phyloP scores from a whole-genome alignment of 2,329 filamentous ascomycete genomes.

The Fusarium camptoceras region DNA sequence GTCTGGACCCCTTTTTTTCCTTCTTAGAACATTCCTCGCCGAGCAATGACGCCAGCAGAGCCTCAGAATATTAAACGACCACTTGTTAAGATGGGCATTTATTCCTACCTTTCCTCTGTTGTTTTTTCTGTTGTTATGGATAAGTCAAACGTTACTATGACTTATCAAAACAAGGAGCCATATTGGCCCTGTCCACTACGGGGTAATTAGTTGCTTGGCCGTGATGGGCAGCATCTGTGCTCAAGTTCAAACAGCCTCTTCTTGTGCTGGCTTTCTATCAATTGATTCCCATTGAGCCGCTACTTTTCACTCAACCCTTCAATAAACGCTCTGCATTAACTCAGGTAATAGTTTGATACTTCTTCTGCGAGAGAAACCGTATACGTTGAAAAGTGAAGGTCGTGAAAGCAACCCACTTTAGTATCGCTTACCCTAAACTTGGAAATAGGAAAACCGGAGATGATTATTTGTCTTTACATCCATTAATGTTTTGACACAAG shows the following conservation, averaged over 20 bases:
- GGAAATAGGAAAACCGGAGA: background rate
- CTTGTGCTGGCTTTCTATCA: background rate
- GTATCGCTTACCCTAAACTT: background rate
- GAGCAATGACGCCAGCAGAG: background rate
- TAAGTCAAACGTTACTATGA: background rate
- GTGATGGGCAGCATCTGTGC: background rate
- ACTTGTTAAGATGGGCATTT: background rate
- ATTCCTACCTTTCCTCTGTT: background rate
- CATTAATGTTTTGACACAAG: background rate
- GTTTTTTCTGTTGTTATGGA: background rate
- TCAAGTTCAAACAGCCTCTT: background rate
- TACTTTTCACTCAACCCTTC: fast-evolving
- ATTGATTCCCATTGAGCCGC: background rate
- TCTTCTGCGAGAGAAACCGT: background rate
- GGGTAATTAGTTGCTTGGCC: background rate
- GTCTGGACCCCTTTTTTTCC: constrained; percentile 7
- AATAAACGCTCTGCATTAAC: background rate
- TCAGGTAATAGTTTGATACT: background rate
- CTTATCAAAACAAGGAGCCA: background rate
- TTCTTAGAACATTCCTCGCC: constrained; percentile 9
- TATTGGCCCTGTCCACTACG: background rate
- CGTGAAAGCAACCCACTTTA: background rate
- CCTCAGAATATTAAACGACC: background rate
- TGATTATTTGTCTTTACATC: background rate
- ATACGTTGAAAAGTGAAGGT: background rate